Conservation (phyloP, 768 basidiomycete species). For the Boletus eberwhitei region DNA sequence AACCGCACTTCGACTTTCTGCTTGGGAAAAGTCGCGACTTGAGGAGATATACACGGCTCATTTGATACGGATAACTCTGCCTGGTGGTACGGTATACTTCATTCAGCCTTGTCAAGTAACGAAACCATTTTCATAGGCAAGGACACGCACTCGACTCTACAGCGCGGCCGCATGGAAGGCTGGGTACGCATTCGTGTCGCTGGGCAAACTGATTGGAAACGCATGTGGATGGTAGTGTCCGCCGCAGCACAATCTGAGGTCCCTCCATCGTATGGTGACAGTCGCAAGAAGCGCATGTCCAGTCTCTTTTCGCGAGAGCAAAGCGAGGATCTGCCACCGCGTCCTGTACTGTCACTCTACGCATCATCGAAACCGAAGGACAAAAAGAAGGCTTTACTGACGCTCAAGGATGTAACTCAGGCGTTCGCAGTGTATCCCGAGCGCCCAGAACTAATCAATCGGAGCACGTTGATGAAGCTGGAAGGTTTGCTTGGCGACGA, state of each 20-base stretch:
- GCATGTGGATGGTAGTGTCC: constrained; percentile 77
- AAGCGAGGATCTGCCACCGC: constrained; percentile 32
- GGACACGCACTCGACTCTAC: constrained; percentile 59
- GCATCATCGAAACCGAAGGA: constrained; percentile 67
- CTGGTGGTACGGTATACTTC: constrained; percentile 36
- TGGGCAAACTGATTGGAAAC: constrained; percentile 98
- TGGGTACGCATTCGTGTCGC: constrained; percentile 88
- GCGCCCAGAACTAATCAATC: constrained; percentile 84
- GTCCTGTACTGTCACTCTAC: constrained; percentile 56
- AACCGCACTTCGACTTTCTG: constrained; percentile 80
- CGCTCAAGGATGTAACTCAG: constrained; percentile 68
- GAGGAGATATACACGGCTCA: constrained; percentile 99
- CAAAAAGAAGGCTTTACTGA: constrained; percentile 67
- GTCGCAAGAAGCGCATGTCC: constrained; percentile 52
- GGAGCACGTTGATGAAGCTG: constrained; percentile 88
- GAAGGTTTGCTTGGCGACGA: constrained; percentile 84
- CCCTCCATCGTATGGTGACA: constrained; percentile 25
- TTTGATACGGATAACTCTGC: constrained; percentile 75
- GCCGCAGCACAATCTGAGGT: constrained; percentile 38
- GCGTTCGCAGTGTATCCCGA: constrained; percentile 96
- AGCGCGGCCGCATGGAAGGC: constrained; percentile 79
- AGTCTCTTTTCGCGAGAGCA: constrained; percentile 60
- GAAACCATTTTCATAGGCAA: constrained; percentile 30
- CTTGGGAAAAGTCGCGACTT: constrained; percentile 93
- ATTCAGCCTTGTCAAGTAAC: constrained; percentile 29